phyloP scores from a whole-genome alignment of 192 early-diverging fungal genomes.

The Entrophospora sp. region DNA sequence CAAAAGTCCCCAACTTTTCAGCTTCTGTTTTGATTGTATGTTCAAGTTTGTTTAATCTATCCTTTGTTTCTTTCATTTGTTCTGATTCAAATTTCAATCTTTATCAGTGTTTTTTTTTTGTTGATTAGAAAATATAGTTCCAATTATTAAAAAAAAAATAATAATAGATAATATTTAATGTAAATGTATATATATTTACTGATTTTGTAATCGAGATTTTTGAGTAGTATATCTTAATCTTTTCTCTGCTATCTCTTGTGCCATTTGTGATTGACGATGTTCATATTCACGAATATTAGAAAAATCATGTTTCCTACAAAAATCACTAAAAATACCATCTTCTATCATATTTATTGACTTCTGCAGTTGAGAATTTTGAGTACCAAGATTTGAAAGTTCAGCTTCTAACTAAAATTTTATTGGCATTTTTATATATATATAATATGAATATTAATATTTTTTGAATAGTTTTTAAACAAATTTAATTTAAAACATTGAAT shows the following conservation, averaged over 20 bases:
- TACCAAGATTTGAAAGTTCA: conserved; percentile 36
- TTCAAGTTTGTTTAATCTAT: conserved; percentile 51
- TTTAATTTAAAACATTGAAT: background rate
- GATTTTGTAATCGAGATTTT: conserved; percentile 69
- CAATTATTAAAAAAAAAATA: too few species aligned
- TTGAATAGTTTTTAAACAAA: background rate
- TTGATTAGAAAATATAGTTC: too few species aligned
- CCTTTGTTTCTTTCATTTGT: conserved; percentile 52
- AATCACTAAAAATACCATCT: conserved; percentile 67
- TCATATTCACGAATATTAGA: conserved; percentile 84
- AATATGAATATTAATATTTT: too few species aligned
- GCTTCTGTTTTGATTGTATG: conserved; percentile 36
- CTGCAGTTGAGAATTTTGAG: conserved; percentile 32
- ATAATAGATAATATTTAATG: background rate
- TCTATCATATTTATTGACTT: conserved; percentile 29
- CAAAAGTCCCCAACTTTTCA: conserved; percentile 26
- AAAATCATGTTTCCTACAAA: conserved; percentile 70
- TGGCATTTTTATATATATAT: background rate
- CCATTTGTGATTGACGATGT: conserved; percentile 52
- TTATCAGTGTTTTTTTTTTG: too few species aligned
- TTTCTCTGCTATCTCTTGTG: conserved; percentile 66
- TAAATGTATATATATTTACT: conserved; percentile 29
- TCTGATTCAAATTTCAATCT: conserved; percentile 65
- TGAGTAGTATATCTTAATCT: conserved; percentile 69
- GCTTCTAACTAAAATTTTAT: conserved; percentile 18